Evolutionary conservation across 1,284 basidiomycete species (phyloP).

Genomic region (Puccinia triticina): DNA sequence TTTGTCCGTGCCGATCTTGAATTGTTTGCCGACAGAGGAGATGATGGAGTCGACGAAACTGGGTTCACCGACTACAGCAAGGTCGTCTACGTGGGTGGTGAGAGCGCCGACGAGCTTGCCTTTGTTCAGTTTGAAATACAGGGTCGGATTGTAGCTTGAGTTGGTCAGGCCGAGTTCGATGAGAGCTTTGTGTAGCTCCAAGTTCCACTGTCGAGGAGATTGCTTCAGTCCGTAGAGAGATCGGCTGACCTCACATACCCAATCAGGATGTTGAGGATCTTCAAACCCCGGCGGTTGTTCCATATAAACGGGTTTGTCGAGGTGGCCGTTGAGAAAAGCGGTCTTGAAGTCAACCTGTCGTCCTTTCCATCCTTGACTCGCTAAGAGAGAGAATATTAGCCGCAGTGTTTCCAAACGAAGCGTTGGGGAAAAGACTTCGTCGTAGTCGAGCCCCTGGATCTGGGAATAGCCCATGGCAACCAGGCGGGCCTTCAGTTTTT

Average conservation of each 20-base stretch:
- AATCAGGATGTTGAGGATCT: background rate
- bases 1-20: too few species aligned
- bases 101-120: background rate
- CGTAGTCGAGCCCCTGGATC: background rate
- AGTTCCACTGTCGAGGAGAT: background rate
- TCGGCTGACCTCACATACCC: background rate
- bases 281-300: too few species aligned
- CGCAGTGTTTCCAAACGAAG: too few species aligned
- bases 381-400: too few species aligned
- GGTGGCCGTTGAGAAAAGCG: too few species aligned
- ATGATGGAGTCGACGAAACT: too few species aligned
- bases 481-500: background rate
- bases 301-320: too few species aligned
- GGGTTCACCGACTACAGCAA: background rate
- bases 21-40: too few species aligned
- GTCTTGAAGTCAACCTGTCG: too few species aligned
- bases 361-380: too few species aligned
- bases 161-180: background rate
- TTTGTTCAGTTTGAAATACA: background rate
- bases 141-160: slow-evolving; percentile 1
- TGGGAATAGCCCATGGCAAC: background rate
- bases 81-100: background rate
- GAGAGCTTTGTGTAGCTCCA: background rate
- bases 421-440: background rate
- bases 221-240: slow-evolving; percentile 11